Conservation (phyloP, 345 rosid genomes). For the Toxicodendron radicans region DNA sequence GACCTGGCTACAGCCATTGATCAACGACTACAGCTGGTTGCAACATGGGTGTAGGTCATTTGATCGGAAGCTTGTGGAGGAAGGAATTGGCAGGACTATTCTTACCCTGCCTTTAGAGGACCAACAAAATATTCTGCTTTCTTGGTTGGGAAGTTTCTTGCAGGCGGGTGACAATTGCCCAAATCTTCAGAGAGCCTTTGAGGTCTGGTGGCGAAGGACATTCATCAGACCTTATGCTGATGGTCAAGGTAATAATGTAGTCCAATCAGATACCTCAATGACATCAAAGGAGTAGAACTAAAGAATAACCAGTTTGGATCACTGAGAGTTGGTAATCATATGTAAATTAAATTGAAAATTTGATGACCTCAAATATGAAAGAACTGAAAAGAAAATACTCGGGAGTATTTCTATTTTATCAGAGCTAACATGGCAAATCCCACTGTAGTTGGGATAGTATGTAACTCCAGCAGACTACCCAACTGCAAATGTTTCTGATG, state of each 20-base stretch:
- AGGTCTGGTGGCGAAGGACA: slow-evolving; percentile 99
- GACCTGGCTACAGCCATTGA: slow-evolving; percentile 92
- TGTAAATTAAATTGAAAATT: slow-evolving; percentile 15
- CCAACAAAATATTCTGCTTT: slow-evolving; percentile 76
- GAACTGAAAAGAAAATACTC: background rate
- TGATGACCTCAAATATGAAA: background rate
- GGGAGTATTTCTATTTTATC: background rate
- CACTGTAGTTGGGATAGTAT: background rate
- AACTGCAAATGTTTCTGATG: background rate
- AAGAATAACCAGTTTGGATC: slow-evolving; percentile 3
- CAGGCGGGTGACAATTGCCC: slow-evolving; percentile 93
- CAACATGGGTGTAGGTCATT: slow-evolving; percentile 88
- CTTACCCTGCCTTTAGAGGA: slow-evolving; percentile 89
- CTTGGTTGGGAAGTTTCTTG: slow-evolving; percentile 84
- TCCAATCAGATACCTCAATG: slow-evolving; percentile 33
- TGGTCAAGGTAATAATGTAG: slow-evolving; percentile 33
- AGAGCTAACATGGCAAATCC: slow-evolving; percentile 16
- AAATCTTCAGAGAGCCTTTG: slow-evolving; percentile 91
- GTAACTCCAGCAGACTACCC: background rate
- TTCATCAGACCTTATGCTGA: slow-evolving; percentile 78
- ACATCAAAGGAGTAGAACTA: slow-evolving; percentile 24
- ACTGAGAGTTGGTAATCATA: background rate
- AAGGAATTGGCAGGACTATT: slow-evolving; percentile 93
- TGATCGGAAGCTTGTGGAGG: slow-evolving; percentile 89
- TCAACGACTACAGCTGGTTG: slow-evolving; percentile 90